Base-by-base conservation (phyloP, 2,329 filamentous ascomycete species). In the Leptodontidium sp. region DNA sequence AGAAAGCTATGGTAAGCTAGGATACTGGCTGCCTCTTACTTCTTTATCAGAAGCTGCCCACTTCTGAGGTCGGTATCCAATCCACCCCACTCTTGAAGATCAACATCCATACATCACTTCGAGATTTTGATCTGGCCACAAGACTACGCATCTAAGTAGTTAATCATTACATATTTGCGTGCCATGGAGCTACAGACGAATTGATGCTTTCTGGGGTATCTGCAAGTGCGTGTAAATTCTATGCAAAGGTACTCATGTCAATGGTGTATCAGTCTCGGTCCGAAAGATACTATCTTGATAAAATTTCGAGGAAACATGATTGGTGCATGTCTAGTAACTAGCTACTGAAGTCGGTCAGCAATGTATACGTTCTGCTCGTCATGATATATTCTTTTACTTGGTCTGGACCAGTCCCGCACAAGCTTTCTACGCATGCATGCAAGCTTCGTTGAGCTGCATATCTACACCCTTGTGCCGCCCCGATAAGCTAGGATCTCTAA, bases 11-110 rank as follows among this genome's bases (percentile, higher is more conserved):
- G 49, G 45, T 57, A 65, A 65, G 50, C 11, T 14, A 32, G 49
- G 24, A 17, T 38, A 38, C 12, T 5, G 11, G 29, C 7, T 35
- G 29, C 35, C 17, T 6, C 26, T n/a, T 29, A 11, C 26, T 29
- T 26, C 26, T 58, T 58, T 58, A 40, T 58, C 53, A 26, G 50
- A 26, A 53, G 24, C 52, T 15, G 29, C 52, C 52, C 50, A 53
- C 50, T 55, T n/a, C 52, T 35, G 52, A 32, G 29, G 29, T 40
- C 4, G 7, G 38, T 12, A 8, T 40, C 8, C 15, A 17, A 8
- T 40, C 7, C 3, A 59, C 55, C 55, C 55, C 55, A 59, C 35
- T 24, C 55, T 43, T 43, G 35, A 43, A 24, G 17, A 43, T 24
- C 32, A 7, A 43, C 29, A 26, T 24, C 47, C 4, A 8, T 17